Conservation (phyloP, 495 filamentous ascomycete species). For the Penicilliopsis zonata region DNA sequence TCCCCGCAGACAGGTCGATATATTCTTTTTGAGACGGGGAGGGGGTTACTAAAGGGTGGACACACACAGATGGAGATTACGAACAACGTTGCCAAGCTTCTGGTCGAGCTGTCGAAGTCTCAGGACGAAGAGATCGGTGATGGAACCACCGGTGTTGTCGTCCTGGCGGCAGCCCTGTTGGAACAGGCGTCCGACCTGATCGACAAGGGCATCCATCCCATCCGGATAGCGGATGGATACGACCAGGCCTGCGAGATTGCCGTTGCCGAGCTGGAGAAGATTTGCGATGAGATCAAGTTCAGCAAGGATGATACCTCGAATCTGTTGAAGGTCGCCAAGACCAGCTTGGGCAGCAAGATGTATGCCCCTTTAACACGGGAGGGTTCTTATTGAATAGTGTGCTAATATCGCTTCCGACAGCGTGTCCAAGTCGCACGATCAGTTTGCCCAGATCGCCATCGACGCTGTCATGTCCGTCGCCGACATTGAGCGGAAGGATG, state of each 20-base stretch:
- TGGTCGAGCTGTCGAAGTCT: constrained; percentile 97
- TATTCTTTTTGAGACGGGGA: not conserved
- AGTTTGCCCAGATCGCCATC: constrained; percentile 93
- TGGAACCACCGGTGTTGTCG: constrained; percentile 95
- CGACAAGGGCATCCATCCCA: constrained; percentile 98
- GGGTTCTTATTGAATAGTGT: not conserved
- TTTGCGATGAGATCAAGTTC: constrained; percentile 86
- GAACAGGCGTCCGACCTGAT: constrained; percentile 98
- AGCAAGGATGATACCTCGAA: constrained; percentile 64
- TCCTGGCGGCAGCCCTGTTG: constrained; percentile 85
- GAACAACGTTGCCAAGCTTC: constrained; percentile 93
- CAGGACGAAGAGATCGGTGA: constrained; percentile 99
- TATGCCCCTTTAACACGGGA: constrained; percentile 10
- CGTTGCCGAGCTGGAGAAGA: constrained; percentile 78
- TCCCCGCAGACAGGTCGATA: constrained; percentile 1
- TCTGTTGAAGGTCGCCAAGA: constrained; percentile 86
- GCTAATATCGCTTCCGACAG: constrained; percentile 21
- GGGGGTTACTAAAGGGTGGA: constrained; percentile 11
- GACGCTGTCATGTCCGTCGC: constrained; percentile 96
- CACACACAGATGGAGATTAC: constrained; percentile 78
- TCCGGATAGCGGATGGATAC: constrained; percentile 95
- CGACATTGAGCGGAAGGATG: constrained; percentile 90
- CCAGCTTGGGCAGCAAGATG: constrained; percentile 97
- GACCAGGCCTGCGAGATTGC: constrained; percentile 96
- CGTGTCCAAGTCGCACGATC: constrained; percentile 96